Base-by-base conservation (phyloP, 2,329 filamentous ascomycete species). In the Claviceps fusiformis region DNA sequence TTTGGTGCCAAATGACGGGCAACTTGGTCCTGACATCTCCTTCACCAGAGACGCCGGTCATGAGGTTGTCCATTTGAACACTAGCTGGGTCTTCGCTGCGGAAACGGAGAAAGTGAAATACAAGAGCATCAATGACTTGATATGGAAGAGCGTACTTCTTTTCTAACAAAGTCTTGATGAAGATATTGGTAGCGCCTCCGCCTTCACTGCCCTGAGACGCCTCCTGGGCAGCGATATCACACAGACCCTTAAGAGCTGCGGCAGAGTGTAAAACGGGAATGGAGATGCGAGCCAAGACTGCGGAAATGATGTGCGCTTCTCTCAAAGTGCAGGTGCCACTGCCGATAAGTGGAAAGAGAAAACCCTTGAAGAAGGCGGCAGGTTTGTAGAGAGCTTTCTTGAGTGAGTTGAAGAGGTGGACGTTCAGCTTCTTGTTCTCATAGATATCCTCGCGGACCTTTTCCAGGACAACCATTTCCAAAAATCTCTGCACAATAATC, bases 61-160 rank as follows among this genome's bases (percentile, higher is more conserved):
- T 82, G 33, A 72, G 73, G 55, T 86, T 83, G 2, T 66, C 68
- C 3, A 62, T 62, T 37, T 79, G 75, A 19, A 78, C 75, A 11
- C 75, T 74, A 3, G 77, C 75, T 3, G 82, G 79, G 58, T 87
- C 83, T 31, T 81, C 78, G 54, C 80, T 86, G 39, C 88, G 80
- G 75, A 95, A 96, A 17, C 93, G 86, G 59, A 97, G 70, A 70
- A 98, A 98, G 70, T 98, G 92, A 74, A 97, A 97, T 10, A 98
- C 93, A 1, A 97, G 75, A 2, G 90, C 86, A 63, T 98, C 93
- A 52, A 98, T 84, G 54, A 95, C 92, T 70, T 95, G 92, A 73
- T 87, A 96, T 0, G 92, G 93, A 11, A 98, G 76, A 0, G 93
- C 93, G 63, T 98, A 97, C 67, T 95, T 95, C 79, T 98, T 98